Percentiles rank a stretch among this genome's conserved stretches.
phyloP scores from a whole-genome alignment of 1,284 basidiomycete genomes.

The Leccinum subrobustum region DNA sequence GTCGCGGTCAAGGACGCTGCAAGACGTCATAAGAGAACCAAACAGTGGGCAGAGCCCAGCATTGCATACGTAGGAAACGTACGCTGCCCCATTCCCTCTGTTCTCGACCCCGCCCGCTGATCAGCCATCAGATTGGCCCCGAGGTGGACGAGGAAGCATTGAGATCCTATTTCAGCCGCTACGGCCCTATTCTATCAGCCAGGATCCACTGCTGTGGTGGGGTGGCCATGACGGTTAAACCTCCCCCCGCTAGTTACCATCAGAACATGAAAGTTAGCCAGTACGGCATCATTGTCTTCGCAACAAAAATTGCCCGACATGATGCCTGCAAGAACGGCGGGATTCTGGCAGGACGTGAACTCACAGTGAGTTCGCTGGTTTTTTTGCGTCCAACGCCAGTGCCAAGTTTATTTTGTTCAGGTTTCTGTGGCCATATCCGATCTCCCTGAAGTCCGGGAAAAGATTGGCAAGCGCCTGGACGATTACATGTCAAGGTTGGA shows the following conservation, averaged over 20 bases:
- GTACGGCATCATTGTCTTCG: constrained; percentile 54
- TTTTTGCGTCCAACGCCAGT: not conserved
- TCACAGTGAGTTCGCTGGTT: constrained; percentile 38
- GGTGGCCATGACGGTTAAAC: constrained; percentile 36
- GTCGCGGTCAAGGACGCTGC: constrained; percentile 21
- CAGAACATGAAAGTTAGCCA: constrained; percentile 37
- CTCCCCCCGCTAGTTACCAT: constrained; percentile 25
- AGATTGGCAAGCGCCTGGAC: constrained; percentile 34
- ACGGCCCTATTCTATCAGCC: constrained; percentile 43
- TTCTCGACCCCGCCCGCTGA: not conserved
- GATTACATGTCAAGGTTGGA: constrained; percentile 23
- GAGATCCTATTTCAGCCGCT: constrained; percentile 38
- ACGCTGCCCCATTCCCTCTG: constrained; percentile 17
- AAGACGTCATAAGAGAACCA: constrained; percentile 17
- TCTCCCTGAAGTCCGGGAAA: constrained; percentile 49
- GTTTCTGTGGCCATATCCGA: constrained; percentile 45
- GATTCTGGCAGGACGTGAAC: constrained; percentile 36
- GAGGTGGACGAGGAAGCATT: constrained; percentile 39
- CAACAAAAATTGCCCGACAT: constrained; percentile 33
- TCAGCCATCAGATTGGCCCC: constrained; percentile 27
- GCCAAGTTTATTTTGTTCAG: constrained; percentile 26
- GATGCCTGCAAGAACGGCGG: constrained; percentile 45
- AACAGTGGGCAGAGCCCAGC: constrained; percentile 22
- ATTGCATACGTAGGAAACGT: constrained; percentile 63
- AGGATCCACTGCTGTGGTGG: constrained; percentile 51